Base-by-base conservation (phyloP, 1,284 basidiomycete species). In the Trichosporon faecale region DNA sequence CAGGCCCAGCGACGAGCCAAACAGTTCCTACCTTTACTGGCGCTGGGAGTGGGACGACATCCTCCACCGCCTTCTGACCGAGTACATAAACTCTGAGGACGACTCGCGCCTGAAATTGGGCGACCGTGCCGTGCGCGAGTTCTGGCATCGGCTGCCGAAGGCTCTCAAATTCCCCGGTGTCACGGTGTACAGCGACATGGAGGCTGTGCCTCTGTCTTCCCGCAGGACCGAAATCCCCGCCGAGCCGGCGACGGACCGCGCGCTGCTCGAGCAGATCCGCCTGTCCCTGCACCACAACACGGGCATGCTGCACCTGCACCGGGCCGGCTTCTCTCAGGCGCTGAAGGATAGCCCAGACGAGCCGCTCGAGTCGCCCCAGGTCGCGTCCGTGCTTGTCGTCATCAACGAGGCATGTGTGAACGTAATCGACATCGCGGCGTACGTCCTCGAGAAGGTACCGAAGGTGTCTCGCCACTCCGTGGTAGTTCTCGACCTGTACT, bases 21-120 rank as follows among this genome's bases (percentile, higher is more conserved):
- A 61, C 27, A n/a, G 16, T 16, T 33, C 57, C 16, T 61, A 61
- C 57, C 57, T 61, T 2, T 61, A 33, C 57, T 61, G 57, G 57
- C 57, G 57, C 29, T 61, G 57, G 57, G 57, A 61, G 57, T 61
- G 57, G 57, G 57, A 61, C 57, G 57, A 61, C 57, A 61, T 61
- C 57, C 57, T 61, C 27, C 57, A 61, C 57, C 57, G 57, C 14
- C 57, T 61, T 29, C 27, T 61, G 57, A 61, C 57, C 14, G 57
- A 61, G 57, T 61, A 61, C 29, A 61, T 61, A 16, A 61, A 61
- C 57, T n/a, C 16, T 7, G 57, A 61, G 31, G 57, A 61, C 57
- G 57, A 61, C 18, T n/a, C 16, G 7, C 57, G 57, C 29, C 29
- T 61, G 57, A 61, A 61, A 18, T 29, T 61, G 1, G 57, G 57